phyloP scores from a whole-genome alignment of 2,329 filamentous ascomycete genomes.

The Sporothrix humicola region DNA sequence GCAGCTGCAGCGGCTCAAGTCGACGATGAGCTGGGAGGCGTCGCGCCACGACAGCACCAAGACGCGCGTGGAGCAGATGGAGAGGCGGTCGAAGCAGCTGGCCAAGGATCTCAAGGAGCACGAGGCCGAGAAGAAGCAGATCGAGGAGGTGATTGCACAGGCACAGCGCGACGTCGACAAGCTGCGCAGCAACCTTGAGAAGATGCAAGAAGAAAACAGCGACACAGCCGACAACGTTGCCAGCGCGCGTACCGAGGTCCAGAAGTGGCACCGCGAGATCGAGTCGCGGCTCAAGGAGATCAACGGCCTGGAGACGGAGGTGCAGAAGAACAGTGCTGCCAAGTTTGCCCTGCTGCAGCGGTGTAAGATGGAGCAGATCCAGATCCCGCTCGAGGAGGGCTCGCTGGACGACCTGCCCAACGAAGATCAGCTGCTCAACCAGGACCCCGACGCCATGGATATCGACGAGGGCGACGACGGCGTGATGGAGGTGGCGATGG shows the following conservation, averaged over 20 bases:
- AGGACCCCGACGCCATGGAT: constrained; percentile 90
- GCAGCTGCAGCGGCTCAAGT: constrained; percentile 77
- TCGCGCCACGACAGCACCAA: constrained; percentile 63
- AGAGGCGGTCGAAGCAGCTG: constrained; percentile 69
- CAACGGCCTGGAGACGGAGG: constrained; percentile 77
- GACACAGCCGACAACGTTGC: constrained; percentile 76
- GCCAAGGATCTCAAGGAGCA: constrained; percentile 72
- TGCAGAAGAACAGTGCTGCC: constrained; percentile 82
- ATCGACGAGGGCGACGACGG: constrained; percentile 74
- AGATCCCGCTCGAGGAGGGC: constrained; percentile 75
- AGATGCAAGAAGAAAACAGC: constrained; percentile 69
- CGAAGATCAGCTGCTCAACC: constrained; percentile 77
- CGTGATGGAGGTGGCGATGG: constrained; percentile 68
- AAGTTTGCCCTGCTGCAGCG: constrained; percentile 84
- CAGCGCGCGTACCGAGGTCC: constrained; percentile 78
- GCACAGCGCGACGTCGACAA: constrained; percentile 78
- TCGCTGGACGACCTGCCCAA: constrained; percentile 88
- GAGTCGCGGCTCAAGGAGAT: constrained; percentile 76
- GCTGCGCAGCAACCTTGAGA: constrained; percentile 72
- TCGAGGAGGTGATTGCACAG: constrained; percentile 74
- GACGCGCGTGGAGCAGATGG: constrained; percentile 70
- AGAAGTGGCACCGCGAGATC: constrained; percentile 83
- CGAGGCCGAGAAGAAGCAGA: constrained; percentile 71
- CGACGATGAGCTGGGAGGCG: constrained; percentile 62
- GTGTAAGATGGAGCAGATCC: constrained; percentile 92